A percentile compares a stretch with the other conserved stretches of the same genome.
phyloP scores from a whole-genome alignment of 805 yeast species.

The Kazachstania kunashirensis region DNA sequence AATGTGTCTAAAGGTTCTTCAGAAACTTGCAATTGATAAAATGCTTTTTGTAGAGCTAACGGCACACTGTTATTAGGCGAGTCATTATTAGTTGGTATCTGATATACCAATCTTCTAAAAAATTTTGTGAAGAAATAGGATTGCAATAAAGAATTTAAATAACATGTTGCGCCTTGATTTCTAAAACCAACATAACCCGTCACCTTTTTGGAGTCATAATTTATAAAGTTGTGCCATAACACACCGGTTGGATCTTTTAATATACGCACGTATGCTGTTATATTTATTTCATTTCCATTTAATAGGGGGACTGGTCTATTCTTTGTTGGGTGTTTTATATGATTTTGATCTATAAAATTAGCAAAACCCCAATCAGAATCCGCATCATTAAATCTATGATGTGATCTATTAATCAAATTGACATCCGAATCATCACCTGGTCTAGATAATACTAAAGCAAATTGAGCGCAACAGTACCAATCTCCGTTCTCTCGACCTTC shows the following conservation, averaged over 20 bases:
- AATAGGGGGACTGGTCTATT: constrained; percentile 35
- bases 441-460: constrained; percentile 75
- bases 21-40: constrained; percentile 69
- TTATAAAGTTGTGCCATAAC: constrained; percentile 78
- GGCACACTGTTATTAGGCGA: constrained; percentile 54
- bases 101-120: constrained; percentile 78
- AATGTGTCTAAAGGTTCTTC: constrained; percentile 70
- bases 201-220: constrained; percentile 75
- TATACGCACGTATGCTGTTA: constrained; percentile 68
- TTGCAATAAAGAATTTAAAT: constrained; percentile 83
- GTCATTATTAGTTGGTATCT: constrained; percentile 70
- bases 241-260: constrained; percentile 89
- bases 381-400: constrained; percentile 63
- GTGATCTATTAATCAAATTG: constrained; percentile 53
- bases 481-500: constrained; percentile 29
- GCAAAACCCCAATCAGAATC: constrained; percentile 97
- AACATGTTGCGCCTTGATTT: constrained; percentile 98
- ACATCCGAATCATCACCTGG: constrained; percentile 53
- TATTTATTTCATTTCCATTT: constrained; percentile 47
- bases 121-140: constrained; percentile 77
- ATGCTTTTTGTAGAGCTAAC: constrained; percentile 76
- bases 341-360: constrained; percentile 52
- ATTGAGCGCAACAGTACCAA: constrained; percentile 90
- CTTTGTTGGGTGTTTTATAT: constrained; percentile 33
- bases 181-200: constrained; percentile 90